Percentiles rank a stretch among this genome's conserved stretches.
Evolutionary conservation across 306 rosid species (phyloP).

Genomic region (Citrullus colocynthis): DNA sequence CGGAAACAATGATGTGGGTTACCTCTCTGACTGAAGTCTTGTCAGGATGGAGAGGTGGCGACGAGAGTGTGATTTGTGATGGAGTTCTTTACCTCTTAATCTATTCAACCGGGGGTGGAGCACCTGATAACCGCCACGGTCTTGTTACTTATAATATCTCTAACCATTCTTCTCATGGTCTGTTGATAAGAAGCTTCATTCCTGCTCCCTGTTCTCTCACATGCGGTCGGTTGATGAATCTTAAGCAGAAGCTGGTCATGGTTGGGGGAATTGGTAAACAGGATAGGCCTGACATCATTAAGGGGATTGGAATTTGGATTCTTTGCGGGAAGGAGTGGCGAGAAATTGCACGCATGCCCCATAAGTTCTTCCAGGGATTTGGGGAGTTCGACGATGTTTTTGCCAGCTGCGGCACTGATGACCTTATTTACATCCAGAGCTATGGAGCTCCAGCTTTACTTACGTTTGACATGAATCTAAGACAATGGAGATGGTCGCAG

Average conservation of each 20-base stretch:
- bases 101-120: slow-evolving; percentile 58
- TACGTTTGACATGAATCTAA: slow-evolving; percentile 49
- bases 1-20: slow-evolving; percentile 45
- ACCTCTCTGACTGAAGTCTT: slow-evolving; percentile 58
- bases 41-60: slow-evolving; percentile 92
- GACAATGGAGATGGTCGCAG: slow-evolving; percentile 89
- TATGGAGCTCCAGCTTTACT: slow-evolving; percentile 91
- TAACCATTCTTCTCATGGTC: slow-evolving; percentile 25
- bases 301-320: slow-evolving; percentile 94
- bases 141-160: slow-evolving; percentile 48
- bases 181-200: slow-evolving; percentile 51
- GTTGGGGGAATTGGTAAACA: slow-evolving; percentile 89
- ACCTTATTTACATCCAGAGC: slow-evolving; percentile 75
- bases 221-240: slow-evolving; percentile 86
- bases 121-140: slow-evolving; percentile 56
- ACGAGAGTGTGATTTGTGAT: slow-evolving; percentile 79
- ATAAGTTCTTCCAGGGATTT: slow-evolving; percentile 85
- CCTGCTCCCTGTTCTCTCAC: slow-evolving; percentile 76
- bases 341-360: slow-evolving; percentile 80
- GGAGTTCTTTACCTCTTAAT: slow-evolving; percentile 69
- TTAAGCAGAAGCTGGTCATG: slow-evolving; percentile 88
- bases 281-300: slow-evolving; percentile 74
- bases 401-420: slow-evolving; percentile 78
- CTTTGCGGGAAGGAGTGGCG: slow-evolving; percentile 63
- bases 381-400: slow-evolving; percentile 96